Evolutionary conservation across 192 early-diverging fungal genomes (phyloP), one percentile per base, ranked within the genome.

Genomic region (Gigaspora rosea): DNA sequence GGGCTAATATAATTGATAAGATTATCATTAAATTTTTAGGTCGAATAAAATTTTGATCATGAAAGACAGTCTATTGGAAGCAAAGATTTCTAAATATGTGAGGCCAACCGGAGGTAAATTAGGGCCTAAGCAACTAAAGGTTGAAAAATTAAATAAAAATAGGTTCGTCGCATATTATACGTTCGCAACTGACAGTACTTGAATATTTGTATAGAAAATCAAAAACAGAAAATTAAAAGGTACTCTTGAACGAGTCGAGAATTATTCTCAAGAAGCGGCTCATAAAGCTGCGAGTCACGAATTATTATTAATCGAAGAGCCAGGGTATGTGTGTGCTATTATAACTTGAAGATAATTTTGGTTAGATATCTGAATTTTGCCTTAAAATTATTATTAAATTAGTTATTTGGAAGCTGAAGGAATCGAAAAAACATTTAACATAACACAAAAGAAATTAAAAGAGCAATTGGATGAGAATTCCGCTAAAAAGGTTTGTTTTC

Each of bases 361-460:
- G 6, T n/a, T 47, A 41, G 8, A 0, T 47, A n/a, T 2, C 7
- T 22, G n/a, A 15, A 71, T 10, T 51, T 20, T 12, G 22, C 32
- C 20, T n/a, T n/a, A n/a, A n/a, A n/a, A 33, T 33, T 32, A n/a
- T 54, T 0, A 67, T 48, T 48, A 16, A 68, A 88, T 85, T 6
- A 96, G 97, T 47, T 94, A 82, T 76, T 80, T 98, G 59, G 94
- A 95, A 82, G 91, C 94, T 3, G 97, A 98, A 66, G 91, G 90
- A 1, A 87, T 95, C 72, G 97, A 98, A 82, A 89, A 90, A 73
- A 98, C 97, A 3, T 95, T 88, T 80, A 94, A 94, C 75, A 88
- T 95, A 61, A 86, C 88, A 47, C 96, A 98, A 78, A 76, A 84
- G 51, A 82, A 90, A 69, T 74, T 94, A 62, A 80, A 73, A 3